These are phyloP conservation scores for Alternaria rosae DNA, from an alignment of 2,329 filamentous ascomycete species.

Conservation along the genomic window DNA sequence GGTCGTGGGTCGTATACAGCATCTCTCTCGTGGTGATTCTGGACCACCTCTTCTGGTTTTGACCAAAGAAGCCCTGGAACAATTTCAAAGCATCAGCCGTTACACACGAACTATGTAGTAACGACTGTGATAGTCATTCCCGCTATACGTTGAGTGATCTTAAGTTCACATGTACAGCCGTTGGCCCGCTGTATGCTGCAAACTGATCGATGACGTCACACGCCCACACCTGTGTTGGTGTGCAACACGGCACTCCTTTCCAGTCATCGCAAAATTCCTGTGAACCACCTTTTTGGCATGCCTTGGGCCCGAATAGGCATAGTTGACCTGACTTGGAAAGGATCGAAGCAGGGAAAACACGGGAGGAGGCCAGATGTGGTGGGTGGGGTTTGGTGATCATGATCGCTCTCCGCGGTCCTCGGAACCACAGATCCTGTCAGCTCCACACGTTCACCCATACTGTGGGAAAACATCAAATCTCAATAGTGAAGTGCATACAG, in stretches of 20 bases:
- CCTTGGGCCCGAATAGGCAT: background rate
- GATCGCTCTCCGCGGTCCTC: conserved; percentile 2
- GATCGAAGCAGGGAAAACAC: conserved; percentile 19
- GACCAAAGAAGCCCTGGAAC: background rate
- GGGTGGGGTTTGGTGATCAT: conserved; percentile 13
- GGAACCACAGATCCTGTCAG: background rate
- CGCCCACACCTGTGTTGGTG: background rate
- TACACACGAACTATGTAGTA: background rate
- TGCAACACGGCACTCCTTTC: background rate
- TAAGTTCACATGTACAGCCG: too few relatives aligned
- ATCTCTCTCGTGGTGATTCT: background rate
- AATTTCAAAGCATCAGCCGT: background rate
- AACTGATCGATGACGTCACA: conserved; percentile 3
- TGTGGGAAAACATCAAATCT: background rate
- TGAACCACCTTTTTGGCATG: background rate
- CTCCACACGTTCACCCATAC: background rate
- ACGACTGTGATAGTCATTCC: background rate
- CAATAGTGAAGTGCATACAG: background rate
- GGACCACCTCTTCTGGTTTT: background rate
- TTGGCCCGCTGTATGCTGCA: background rate
- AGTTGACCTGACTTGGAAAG: background rate
- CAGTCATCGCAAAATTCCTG: background rate
- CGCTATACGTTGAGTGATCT: background rate
- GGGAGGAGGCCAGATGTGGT: conserved; percentile 1
- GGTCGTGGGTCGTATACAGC: background rate